Conservation (phyloP, 2,329 filamentous ascomycete species). For the Sporothrix pseudoabietina region DNA sequence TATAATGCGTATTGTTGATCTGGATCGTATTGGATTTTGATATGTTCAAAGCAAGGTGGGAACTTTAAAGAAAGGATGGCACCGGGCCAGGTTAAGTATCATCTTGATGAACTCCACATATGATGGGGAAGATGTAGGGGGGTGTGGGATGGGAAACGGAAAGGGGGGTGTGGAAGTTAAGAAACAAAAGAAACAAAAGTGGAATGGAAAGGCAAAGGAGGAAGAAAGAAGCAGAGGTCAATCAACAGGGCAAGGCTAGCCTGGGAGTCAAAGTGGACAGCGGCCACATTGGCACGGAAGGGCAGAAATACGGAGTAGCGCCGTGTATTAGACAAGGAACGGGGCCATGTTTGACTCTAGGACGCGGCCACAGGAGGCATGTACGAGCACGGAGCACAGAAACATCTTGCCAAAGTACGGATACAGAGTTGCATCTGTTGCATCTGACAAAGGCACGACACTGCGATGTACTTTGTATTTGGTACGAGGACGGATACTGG, state of each 20-base stretch:
- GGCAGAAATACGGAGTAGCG: constrained; percentile 31
- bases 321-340: constrained; percentile 34
- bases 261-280: constrained; percentile 24
- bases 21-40: constrained; percentile 2
- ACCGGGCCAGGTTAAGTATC: constrained; percentile 34
- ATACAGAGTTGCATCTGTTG: not conserved
- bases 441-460: constrained; percentile 11
- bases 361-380: constrained; percentile 32
- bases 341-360: constrained; percentile 40
- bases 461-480: not conserved
- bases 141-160: constrained; percentile 22
- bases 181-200: constrained; percentile 21
- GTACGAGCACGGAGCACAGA: constrained; percentile 23
- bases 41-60: constrained; percentile 13
- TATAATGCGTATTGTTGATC: constrained; percentile 24
- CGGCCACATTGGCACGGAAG: constrained; percentile 40
- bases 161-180: not conserved
- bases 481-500: not conserved
- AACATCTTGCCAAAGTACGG: not conserved
- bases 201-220: constrained; percentile 26
- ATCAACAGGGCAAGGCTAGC: constrained; percentile 32
- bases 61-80: constrained; percentile 18
- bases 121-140: constrained; percentile 9
- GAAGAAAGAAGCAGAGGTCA: constrained; percentile 15
- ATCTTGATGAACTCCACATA: constrained; percentile 30